These are phyloP conservation scores for Leishmania tropica DNA, from an alignment of 208 protist species.

Conservation along the genomic window DNA sequence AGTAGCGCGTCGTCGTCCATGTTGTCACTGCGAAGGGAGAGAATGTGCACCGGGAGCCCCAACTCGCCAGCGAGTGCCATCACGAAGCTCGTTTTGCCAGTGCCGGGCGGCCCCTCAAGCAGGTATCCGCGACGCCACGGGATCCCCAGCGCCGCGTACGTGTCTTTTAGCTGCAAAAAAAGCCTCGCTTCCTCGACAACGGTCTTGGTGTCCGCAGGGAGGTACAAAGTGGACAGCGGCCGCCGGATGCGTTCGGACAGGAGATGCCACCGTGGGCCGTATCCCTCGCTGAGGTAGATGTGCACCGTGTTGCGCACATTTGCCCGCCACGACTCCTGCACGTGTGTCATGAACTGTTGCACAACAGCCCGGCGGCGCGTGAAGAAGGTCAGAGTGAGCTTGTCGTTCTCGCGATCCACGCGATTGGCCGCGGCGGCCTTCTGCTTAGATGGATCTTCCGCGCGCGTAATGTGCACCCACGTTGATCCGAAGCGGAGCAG, in stretches of 20 bases:
- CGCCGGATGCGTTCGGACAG: conserved; percentile 65
- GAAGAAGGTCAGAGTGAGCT: conserved; percentile 74
- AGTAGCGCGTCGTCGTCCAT: conserved; percentile 90
- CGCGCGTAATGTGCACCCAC: conserved; percentile 74
- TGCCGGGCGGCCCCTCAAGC: conserved; percentile 94
- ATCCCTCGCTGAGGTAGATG: conserved; percentile 66
- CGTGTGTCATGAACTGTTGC: conserved; percentile 56
- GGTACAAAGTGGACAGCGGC: conserved; percentile 77
- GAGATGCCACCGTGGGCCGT: conserved; percentile 65
- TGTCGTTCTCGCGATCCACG: conserved; percentile 78
- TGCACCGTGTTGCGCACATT: conserved; percentile 60
- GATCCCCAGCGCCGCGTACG: conserved; percentile 92
- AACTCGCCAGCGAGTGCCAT: conserved; percentile 92
- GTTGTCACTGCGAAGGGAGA: conserved; percentile 81
- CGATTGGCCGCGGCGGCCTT: conserved; percentile 27
- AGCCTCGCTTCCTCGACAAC: conserved; percentile 80
- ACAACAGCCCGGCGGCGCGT: conserved; percentile 60
- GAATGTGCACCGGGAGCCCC: conserved; percentile 89
- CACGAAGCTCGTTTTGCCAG: conserved; percentile 95
- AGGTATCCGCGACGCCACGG: conserved; percentile 96
- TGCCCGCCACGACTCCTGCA: conserved; percentile 54
- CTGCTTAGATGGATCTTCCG: conserved; percentile 76
- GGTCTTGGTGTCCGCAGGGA: conserved; percentile 44
- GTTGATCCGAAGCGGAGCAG: conserved; percentile 57
- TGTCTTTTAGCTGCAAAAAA: conserved; percentile 80